Base-by-base conservation (phyloP, 441 rosid genomes). In the Syzygium malaccense region DNA sequence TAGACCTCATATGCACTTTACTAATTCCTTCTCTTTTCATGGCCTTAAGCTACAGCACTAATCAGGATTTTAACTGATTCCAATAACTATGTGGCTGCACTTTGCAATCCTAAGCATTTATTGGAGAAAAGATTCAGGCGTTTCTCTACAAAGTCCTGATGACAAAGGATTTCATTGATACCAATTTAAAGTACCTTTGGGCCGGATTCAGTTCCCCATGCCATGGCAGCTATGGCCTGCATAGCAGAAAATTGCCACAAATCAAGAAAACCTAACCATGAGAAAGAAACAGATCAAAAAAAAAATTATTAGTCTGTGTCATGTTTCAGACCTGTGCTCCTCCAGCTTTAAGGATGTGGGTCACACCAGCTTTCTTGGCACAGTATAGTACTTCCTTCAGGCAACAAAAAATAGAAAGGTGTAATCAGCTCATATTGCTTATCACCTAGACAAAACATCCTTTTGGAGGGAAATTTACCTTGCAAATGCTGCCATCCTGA, bases 181-280 rank as follows among this genome's bases (percentile, higher is more conserved):
- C 32, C 54, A 89, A 91, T 58, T 11, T 90, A 20, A 54, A 91
- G 85, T 94, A 97, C 99, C 99, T 96, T 97, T 5, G 99, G 99
- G 92, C 99, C 96, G 90, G 99, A 95, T 89, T 96, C 95, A 84
- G 98, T 97, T 53, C 99, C 99, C 99, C 99, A 97, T 86, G 98
- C 99, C 99, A 97, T 33, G 33, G 33, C 33, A 33, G 33, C 33
- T 33, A 33, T 33, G 33, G 33, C 33, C 33, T 33, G 33, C 33
- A 33, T 33, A 60, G 99, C 99, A 88, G 99, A 90, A 71, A 25
- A 68, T 55, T 28, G 32, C 37, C 85, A 90, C 28, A 30, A 64
- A 26, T n/a, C 17, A 58, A 48, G n/a, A 30, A 18, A 2, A 33
- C 4, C 18, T 66, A 53, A 60, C 32, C 19, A 8, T 84, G 68